These are phyloP conservation scores for Phialemoniopsis sp. DNA, from an alignment of 2,329 filamentous ascomycete species.

Conservation along the genomic window DNA sequence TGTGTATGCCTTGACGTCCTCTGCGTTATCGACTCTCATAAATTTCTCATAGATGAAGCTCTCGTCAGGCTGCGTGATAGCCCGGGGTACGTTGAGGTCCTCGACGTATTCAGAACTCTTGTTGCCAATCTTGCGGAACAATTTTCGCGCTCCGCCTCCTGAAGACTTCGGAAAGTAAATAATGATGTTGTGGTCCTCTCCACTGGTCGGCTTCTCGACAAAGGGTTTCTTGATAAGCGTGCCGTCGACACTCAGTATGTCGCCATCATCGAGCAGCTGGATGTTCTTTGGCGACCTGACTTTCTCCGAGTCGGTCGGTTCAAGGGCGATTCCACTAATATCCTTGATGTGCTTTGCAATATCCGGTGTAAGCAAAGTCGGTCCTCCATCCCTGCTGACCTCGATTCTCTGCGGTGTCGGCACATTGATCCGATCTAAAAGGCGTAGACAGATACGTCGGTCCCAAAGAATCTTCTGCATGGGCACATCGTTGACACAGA, in stretches of 20 bases:
- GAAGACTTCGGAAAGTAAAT: conserved; percentile 91
- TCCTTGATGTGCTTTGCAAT: conserved; percentile 77
- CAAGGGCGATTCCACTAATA: conserved; percentile 71
- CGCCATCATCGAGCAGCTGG: conserved; percentile 83
- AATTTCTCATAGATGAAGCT: conserved; percentile 99
- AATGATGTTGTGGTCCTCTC: conserved; percentile 97
- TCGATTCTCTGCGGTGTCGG: conserved; percentile 86
- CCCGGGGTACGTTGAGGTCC: conserved; percentile 70
- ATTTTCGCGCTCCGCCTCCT: conserved; percentile 82
- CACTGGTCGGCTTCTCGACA: conserved; percentile 97
- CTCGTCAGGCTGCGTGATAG: conserved; percentile 72
- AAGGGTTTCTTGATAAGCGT: conserved; percentile 82
- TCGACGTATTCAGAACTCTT: conserved; percentile 95
- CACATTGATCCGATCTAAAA: conserved; percentile 85
- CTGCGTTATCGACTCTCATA: conserved; percentile 91
- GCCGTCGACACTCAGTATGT: conserved; percentile 85
- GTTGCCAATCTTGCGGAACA: conserved; percentile 97
- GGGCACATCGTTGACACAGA: conserved; percentile 94
- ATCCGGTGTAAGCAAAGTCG: conserved; percentile 71
- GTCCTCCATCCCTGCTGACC: conserved; percentile 89
- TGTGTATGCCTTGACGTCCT: conserved; percentile 98
- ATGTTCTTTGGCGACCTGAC: conserved; percentile 59
- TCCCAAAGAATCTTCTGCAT: conserved; percentile 99
- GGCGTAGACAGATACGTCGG: conserved; percentile 79
- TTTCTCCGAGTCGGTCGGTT: conserved; percentile 61